Evolutionary conservation across 2,329 filamentous ascomycete genomes (phyloP).

Genomic region (Purpureocillium lavendulum): DNA sequence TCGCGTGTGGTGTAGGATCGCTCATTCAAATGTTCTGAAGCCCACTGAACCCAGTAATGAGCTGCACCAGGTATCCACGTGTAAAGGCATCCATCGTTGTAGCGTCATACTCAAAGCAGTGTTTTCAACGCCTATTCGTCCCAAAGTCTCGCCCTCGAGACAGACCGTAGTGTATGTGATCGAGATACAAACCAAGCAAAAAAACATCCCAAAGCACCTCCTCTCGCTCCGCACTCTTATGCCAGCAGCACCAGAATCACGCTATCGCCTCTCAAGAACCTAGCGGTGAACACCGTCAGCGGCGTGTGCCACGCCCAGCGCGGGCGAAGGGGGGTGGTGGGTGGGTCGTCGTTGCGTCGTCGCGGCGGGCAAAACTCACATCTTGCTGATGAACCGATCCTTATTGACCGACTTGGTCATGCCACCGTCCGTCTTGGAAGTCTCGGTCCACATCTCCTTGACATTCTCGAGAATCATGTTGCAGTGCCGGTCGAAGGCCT

Average conservation of each 20-base stretch:
- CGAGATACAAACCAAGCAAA: slow-evolving; percentile 12
- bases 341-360: too few species aligned
- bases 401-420: slow-evolving; percentile 72
- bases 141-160: slow-evolving; percentile 20
- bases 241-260: slow-evolving; percentile 82
- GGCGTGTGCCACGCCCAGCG: background rate
- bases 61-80: too few species aligned
- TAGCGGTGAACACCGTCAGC: slow-evolving; percentile 21
- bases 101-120: slow-evolving; percentile 7
- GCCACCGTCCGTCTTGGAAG: slow-evolving; percentile 66
- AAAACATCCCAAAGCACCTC: background rate
- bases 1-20: slow-evolving; percentile 4
- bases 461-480: slow-evolving; percentile 98
- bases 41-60: too few species aligned
- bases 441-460: slow-evolving; percentile 98
- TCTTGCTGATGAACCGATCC: slow-evolving; percentile 96
- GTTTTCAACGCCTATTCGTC: slow-evolving; percentile 31
- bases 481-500: slow-evolving; percentile 97
- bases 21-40: too few species aligned
- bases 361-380: too few species aligned
- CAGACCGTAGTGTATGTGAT: slow-evolving; percentile 7
- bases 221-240: slow-evolving; percentile 24
- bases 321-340: slow-evolving; percentile 15
- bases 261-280: slow-evolving; percentile 80
- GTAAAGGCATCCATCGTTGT: too few species aligned